A percentile compares a stretch with the other conserved stretches of the same genome.
Conservation (phyloP, 352 stramenopile species). For the Globisporangium cederbergense region DNA sequence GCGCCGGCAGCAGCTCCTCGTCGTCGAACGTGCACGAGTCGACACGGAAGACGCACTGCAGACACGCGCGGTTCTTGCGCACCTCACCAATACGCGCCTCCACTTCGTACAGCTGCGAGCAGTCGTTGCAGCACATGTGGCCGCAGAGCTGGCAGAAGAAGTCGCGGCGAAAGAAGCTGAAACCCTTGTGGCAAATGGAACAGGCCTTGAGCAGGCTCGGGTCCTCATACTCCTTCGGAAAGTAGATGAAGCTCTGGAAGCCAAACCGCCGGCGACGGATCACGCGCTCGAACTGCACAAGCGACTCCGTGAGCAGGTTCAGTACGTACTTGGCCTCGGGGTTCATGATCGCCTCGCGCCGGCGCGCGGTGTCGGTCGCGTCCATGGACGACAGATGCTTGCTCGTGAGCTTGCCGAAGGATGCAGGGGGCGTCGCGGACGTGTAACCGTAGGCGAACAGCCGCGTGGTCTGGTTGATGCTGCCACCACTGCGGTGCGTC, state of each 20-base stretch:
- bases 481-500: slow-evolving; percentile 25
- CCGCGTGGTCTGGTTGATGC: slow-evolving; percentile 31
- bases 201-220: slow-evolving; percentile 27
- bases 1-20: slow-evolving; percentile 36
- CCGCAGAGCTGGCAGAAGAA: slow-evolving; percentile 56
- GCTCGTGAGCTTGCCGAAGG: slow-evolving; percentile 28
- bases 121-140: slow-evolving; percentile 39
- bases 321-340: slow-evolving; percentile 41
- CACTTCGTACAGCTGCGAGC: slow-evolving; percentile 41
- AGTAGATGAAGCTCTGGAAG: slow-evolving; percentile 69
- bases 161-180: slow-evolving; percentile 43
- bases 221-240: slow-evolving; percentile 35
- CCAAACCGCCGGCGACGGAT: slow-evolving; percentile 61
- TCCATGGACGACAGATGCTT: slow-evolving; percentile 22
- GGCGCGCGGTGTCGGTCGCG: slow-evolving; percentile 26
- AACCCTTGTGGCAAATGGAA: slow-evolving; percentile 43
- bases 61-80: slow-evolving; percentile 38
- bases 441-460: slow-evolving; percentile 66
- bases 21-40: slow-evolving; percentile 47
- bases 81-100: slow-evolving; percentile 35
- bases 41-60: slow-evolving; percentile 40
- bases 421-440: slow-evolving; percentile 13
- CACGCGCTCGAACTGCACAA: slow-evolving; percentile 49
- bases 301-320: slow-evolving; percentile 41
- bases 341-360: slow-evolving; percentile 43